Evolutionary conservation across 2,329 filamentous ascomycete genomes (phyloP), one percentile per base, ranked within the genome.

Genomic region (Clonostachys byssicola): DNA sequence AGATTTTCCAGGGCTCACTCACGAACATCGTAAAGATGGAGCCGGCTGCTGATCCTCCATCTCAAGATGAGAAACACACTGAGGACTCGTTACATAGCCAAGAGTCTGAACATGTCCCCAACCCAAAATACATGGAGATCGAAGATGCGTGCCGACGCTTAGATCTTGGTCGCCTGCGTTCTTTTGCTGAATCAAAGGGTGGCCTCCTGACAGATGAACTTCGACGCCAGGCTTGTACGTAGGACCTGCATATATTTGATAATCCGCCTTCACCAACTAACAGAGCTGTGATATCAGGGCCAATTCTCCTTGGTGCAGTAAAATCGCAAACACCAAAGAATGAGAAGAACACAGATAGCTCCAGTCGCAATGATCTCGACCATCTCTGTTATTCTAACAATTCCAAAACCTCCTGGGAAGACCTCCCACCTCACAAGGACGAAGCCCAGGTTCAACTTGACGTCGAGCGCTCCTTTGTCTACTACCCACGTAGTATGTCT

Each of bases 381-480:
- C 23, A 30, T 30, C 23, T 30, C 23, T 30, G 23, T 30, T 30
- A 30, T 30, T 10, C 44, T 14, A 20, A 39, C 34, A 20, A 12
- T 30, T 14, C 36, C 17, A n/a, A n/a, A 18, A n/a, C 36, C 14
- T 18, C 65, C 42, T 89, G 86, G 86, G 70, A 71, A 52, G 60
- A 74, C n/a, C 71, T 96, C 39, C 80, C 86, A 33, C 75, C 68
- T n/a, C 94, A 99, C 67, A 73, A 72, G 34, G 94, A 99, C 59
- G 94, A 99, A 65, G 84, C 88, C 44, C 94, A 99, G 68, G 91
- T 99, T 38, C 80, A 85, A 60, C 78, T 97, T 43, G 94, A 99
- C 63, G 94, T 99, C 47, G 83, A 96, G 67, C 81, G 94, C 47
- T 92, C 94, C n/a, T 99, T 99, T 67, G 87, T 97, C 51, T 95